Conservation (phyloP, 2,329 filamentous ascomycete species). For the Alternaria rosae region DNA sequence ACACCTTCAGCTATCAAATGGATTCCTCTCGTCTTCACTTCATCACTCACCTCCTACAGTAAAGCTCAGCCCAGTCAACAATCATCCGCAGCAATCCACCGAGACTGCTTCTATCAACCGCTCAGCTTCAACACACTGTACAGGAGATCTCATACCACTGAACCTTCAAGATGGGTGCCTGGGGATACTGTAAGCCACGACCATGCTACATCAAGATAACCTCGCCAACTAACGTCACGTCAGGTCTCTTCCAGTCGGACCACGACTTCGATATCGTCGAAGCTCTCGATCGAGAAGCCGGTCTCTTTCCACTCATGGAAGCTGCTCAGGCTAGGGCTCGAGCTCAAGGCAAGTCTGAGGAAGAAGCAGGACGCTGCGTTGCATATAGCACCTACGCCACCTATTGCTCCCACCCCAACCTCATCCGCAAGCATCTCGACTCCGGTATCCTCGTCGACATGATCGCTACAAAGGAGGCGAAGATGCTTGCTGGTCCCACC, state of each 20-base stretch:
- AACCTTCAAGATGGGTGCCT: constrained; percentile 23
- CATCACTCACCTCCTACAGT: neutral
- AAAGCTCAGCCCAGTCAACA: neutral
- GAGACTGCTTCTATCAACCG: neutral
- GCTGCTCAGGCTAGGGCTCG: constrained; percentile 14
- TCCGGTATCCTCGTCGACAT: constrained; percentile 19
- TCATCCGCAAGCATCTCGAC: constrained; percentile 29
- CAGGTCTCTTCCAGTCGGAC: constrained; percentile 33
- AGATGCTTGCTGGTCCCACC: constrained; percentile 15
- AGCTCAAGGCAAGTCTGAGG: constrained; percentile 18
- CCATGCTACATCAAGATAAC: neutral
- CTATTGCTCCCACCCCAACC: constrained; percentile 17
- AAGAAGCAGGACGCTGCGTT: constrained; percentile 9
- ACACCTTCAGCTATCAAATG: neutral
- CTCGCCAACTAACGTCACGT: neutral
- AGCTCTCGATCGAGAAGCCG: constrained; percentile 20
- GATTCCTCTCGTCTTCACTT: neutral
- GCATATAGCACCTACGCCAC: constrained; percentile 16
- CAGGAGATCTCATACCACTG: neutral
- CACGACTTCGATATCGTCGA: constrained; percentile 26
- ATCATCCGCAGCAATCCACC: neutral
- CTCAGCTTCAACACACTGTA: neutral
- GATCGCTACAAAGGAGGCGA: constrained; percentile 19
- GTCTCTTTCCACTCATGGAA: constrained; percentile 20
- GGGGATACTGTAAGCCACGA: constrained; percentile 19